Evolutionary conservation across 805 yeast genomes (phyloP).

Genomic region (Saturnispora ahearnii): DNA sequence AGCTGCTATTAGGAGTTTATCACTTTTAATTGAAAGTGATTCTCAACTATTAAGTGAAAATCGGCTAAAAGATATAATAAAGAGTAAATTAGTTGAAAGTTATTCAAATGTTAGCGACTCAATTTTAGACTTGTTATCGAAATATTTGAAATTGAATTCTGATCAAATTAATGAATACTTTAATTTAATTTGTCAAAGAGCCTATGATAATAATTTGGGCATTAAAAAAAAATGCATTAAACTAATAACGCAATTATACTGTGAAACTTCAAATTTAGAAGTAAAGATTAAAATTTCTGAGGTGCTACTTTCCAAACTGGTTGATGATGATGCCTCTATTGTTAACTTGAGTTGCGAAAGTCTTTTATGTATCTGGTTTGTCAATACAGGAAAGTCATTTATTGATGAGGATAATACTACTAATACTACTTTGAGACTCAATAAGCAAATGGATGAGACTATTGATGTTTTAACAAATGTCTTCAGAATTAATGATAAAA

Average conservation of each 20-base stretch:
- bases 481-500: constrained; percentile 30
- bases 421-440: neutral
- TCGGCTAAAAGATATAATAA: constrained; percentile 43
- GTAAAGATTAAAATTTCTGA: constrained; percentile 38
- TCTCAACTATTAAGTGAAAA: constrained; percentile 41
- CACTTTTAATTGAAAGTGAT: constrained; percentile 46
- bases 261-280: constrained; percentile 22
- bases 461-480: constrained; percentile 29
- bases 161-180: constrained; percentile 41
- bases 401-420: neutral
- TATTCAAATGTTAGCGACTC: constrained; percentile 74
- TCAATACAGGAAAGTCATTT: neutral
- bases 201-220: constrained; percentile 50
- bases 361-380: constrained; percentile 33
- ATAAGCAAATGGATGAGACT: neutral
- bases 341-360: constrained; percentile 33
- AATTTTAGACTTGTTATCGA: constrained; percentile 55
- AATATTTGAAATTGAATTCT: constrained; percentile 36
- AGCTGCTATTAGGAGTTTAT: constrained; percentile 56
- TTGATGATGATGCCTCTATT: constrained; percentile 62
- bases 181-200: constrained; percentile 37
- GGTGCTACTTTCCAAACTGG: constrained; percentile 44
- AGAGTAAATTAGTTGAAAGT: constrained; percentile 43
- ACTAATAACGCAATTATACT: constrained; percentile 41
- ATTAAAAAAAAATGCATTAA: constrained; percentile 58